Percentiles rank a stretch among this genome's conserved stretches.
Evolutionary conservation across 2,329 filamentous ascomycete genomes (phyloP).

Genomic region (Penicillium griseofulvum): DNA sequence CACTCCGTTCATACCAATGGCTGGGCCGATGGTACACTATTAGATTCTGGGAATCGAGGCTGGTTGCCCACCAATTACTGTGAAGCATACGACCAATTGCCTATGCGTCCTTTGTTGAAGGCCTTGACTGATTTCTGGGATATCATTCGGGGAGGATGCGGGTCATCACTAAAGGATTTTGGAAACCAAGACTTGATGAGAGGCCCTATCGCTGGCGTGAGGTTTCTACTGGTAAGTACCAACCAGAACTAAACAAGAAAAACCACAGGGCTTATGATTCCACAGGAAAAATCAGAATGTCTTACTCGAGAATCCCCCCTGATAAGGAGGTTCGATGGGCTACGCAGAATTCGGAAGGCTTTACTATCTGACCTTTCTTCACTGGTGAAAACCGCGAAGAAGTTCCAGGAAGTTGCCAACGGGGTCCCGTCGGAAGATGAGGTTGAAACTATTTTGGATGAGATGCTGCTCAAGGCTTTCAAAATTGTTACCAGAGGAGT

Average conservation of each 20-base stretch:
- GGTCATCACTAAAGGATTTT: slow-evolving; percentile 74
- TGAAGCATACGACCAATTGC: slow-evolving; percentile 85
- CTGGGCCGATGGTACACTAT: slow-evolving; percentile 92
- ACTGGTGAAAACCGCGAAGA: slow-evolving; percentile 84
- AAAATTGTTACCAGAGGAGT: slow-evolving; percentile 90
- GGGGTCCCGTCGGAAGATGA: slow-evolving; percentile 43
- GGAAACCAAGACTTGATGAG: slow-evolving; percentile 91
- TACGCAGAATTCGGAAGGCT: slow-evolving; percentile 80
- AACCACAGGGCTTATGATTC: slow-evolving; percentile 20
- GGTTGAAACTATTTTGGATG: slow-evolving; percentile 67
- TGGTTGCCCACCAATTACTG: slow-evolving; percentile 99
- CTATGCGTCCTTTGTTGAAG: slow-evolving; percentile 80
- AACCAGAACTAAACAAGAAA: background rate
- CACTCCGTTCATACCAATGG: slow-evolving; percentile 98
- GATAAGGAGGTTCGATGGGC: slow-evolving; percentile 70
- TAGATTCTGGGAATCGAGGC: slow-evolving; percentile 80
- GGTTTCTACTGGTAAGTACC: slow-evolving; percentile 75
- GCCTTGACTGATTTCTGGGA: slow-evolving; percentile 93
- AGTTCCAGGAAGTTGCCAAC: slow-evolving; percentile 70
- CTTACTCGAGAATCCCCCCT: slow-evolving; percentile 75
- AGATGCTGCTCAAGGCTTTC: slow-evolving; percentile 91
- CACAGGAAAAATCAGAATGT: slow-evolving; percentile 81
- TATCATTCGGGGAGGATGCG: slow-evolving; percentile 72
- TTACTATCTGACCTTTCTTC: slow-evolving; percentile 85
- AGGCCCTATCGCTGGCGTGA: slow-evolving; percentile 87